A percentile compares a stretch with the other conserved stretches of the same genome.
These are phyloP conservation scores for Batkoa obscura DNA, from an alignment of 371 early-diverging fungal genomes.

Conservation along the genomic window DNA sequence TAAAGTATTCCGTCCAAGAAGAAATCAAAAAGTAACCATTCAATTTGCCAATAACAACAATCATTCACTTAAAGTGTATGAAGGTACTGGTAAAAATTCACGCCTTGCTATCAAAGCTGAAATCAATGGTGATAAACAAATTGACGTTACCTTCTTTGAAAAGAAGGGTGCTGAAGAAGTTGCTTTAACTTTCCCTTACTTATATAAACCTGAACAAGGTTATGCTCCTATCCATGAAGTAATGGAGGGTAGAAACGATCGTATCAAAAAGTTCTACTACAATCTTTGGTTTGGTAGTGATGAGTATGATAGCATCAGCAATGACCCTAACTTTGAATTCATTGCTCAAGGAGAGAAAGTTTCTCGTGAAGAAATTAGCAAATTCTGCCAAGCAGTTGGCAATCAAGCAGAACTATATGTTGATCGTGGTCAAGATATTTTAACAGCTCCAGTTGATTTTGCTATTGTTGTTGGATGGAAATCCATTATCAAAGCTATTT, in stretches of 20 bases:
- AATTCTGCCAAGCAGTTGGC: conserved; percentile 75
- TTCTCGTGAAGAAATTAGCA: conserved; percentile 37
- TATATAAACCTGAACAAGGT: conserved; percentile 59
- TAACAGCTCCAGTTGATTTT: conserved; percentile 82
- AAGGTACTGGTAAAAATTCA: conserved; percentile 27
- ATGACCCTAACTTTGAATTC: conserved; percentile 34
- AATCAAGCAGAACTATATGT: conserved; percentile 80
- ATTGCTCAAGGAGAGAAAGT: conserved; percentile 40
- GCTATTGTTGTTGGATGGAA: conserved; percentile 89
- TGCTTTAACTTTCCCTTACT: conserved; percentile 55
- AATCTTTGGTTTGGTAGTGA: conserved; percentile 64
- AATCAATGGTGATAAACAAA: conserved; percentile 28
- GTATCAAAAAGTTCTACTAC: conserved; percentile 83
- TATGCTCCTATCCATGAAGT: conserved; percentile 79
- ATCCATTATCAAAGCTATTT: conserved; percentile 79
- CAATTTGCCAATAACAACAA: conserved; percentile 20
- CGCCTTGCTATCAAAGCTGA: conserved; percentile 38
- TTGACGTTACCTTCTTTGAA: conserved; percentile 52
- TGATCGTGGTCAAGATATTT: conserved; percentile 31
- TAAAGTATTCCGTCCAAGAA: conserved; percentile 62
- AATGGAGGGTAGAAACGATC: conserved; percentile 80
- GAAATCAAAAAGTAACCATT: conserved; percentile 50
- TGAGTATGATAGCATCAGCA: conserved; percentile 22
- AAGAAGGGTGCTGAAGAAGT: conserved; percentile 28
- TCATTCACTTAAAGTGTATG: conserved; percentile 24